Evolutionary conservation across 108 stramenopile species (phyloP).

Genomic region (Licmophora abbreviata): DNA sequence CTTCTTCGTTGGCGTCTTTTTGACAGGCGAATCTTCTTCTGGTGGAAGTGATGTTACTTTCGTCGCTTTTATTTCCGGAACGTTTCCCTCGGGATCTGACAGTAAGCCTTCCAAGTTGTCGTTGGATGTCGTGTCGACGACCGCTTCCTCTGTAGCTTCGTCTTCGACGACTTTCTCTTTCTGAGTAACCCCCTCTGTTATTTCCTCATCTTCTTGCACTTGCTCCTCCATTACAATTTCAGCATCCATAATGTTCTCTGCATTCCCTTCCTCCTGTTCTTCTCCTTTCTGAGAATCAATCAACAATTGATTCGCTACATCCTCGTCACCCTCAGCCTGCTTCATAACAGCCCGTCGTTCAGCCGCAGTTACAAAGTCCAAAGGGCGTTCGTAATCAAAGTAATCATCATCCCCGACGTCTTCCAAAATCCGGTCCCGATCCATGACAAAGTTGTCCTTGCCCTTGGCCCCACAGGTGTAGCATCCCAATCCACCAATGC

Average conservation of each 20-base stretch:
- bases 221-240: neutral
- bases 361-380: conserved; percentile 73
- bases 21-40: too few species aligned
- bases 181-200: neutral
- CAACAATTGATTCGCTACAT: conserved; percentile 62
- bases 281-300: conserved; percentile 22
- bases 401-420: conserved; percentile 67
- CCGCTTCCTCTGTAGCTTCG: too few species aligned
- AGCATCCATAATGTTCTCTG: conserved; percentile 1
- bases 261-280: conserved; percentile 15
- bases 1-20: conserved; percentile 6
- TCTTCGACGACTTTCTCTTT: too few species aligned
- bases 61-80: neutral
- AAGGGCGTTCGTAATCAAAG: conserved; percentile 74
- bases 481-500: conserved; percentile 63
- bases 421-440: conserved; percentile 66
- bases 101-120: too few species aligned
- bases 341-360: conserved; percentile 64
- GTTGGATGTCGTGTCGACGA: too few species aligned
- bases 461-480: conserved; percentile 79
- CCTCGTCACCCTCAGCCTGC: conserved; percentile 66
- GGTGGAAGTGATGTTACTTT: too few species aligned
- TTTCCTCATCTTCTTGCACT: conserved; percentile 2
- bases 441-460: conserved; percentile 71
- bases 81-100: too few species aligned